These are phyloP conservation scores for Cyphellophora attinorum DNA, from an alignment of 2,329 filamentous ascomycete genomes.

Conservation along the genomic window DNA sequence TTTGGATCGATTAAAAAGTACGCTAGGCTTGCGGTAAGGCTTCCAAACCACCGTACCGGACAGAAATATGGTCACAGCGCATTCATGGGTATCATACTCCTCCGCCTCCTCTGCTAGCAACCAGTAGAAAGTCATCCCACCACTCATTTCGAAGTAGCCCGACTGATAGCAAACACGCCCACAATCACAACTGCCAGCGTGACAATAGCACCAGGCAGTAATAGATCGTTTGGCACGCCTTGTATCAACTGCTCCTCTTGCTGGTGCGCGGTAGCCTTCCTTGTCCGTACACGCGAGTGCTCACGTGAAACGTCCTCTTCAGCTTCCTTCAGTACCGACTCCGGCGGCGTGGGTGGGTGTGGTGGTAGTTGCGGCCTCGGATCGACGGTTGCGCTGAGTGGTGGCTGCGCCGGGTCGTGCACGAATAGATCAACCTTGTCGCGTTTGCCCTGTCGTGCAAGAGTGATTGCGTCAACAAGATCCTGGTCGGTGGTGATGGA, in stretches of 20 bases:
- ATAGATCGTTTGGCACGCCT: slow-evolving; percentile 86
- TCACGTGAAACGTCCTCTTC: slow-evolving; percentile 23
- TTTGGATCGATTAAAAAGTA: no score
- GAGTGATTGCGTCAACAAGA: slow-evolving; percentile 75
- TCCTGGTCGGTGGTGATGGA: slow-evolving; percentile 96
- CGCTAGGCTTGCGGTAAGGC: no score
- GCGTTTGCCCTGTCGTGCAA: slow-evolving; percentile 65
- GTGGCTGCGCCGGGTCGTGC: slow-evolving; percentile 84
- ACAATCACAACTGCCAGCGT: slow-evolving; percentile 91
- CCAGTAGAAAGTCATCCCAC: no score
- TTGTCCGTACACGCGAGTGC: no score
- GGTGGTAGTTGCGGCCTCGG: slow-evolving; percentile 45
- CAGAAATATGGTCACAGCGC: no score
- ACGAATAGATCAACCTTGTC: slow-evolving; percentile 98
- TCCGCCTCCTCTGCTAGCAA: slow-evolving; percentile 1
- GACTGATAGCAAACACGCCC: slow-evolving; percentile 80
- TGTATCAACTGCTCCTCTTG: slow-evolving; percentile 71
- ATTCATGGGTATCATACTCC: not conserved
- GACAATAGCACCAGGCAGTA: slow-evolving; percentile 88
- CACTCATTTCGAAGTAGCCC: slow-evolving; percentile 27
- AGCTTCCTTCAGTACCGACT: slow-evolving; percentile 34
- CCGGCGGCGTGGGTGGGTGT: slow-evolving; percentile 44
- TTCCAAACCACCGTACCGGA: no score
- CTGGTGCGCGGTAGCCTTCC: no score
- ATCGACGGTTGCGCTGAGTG: slow-evolving; percentile 55